Evolutionary conservation across 352 stramenopile species (phyloP), one percentile per base, ranked within the genome.

Genomic region (Phytophthora quininea): DNA sequence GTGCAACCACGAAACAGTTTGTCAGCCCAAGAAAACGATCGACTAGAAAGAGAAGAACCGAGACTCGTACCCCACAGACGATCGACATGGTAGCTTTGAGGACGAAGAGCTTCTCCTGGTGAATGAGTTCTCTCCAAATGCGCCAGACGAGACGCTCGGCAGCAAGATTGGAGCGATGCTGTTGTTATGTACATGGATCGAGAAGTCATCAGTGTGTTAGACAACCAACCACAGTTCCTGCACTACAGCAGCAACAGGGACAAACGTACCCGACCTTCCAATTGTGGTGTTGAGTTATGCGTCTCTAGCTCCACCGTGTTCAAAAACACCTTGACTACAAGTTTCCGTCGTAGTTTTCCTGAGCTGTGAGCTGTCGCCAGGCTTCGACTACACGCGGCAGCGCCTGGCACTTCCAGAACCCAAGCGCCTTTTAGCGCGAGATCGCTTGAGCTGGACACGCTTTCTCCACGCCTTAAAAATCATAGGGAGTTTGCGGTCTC

Each of bases 71-170:
- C 27, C 80, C 83, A 15, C 71, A 86, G 10, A 93, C 69, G 40
- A 93, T 91, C 2, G 85, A 90, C 42, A 91, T 67, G 30, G 72
- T 88, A 0, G 85, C 77, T 49, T 91, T 88, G 37, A 93, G 58
- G 30, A 95, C 37, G 54, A 93, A 95, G 10, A 70, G 66, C 54
- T 91, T 90, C 42, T 95, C 83, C 3, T 82, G 58, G 0, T 57
- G n/a, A 12, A 79, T 62, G 53, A 93, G 90, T 38, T 74, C 69
- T 33, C 46, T 51, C 87, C 85, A 95, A 12, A 81, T 54, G 2
- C 65, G 64, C 57, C 84, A 79, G 8, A 91, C 61, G 12, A 91
- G 54, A 0, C 72, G 62, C 59, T 90, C 86, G 0, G 63, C 73
- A 5, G 60, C 55, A 2, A 62, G 10, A 31, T 93, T 91, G 11